A percentile compares a stretch with the other conserved stretches of the same genome.
phyloP scores from a whole-genome alignment of 768 basidiomycete genomes.

The Suillus hirtellus region DNA sequence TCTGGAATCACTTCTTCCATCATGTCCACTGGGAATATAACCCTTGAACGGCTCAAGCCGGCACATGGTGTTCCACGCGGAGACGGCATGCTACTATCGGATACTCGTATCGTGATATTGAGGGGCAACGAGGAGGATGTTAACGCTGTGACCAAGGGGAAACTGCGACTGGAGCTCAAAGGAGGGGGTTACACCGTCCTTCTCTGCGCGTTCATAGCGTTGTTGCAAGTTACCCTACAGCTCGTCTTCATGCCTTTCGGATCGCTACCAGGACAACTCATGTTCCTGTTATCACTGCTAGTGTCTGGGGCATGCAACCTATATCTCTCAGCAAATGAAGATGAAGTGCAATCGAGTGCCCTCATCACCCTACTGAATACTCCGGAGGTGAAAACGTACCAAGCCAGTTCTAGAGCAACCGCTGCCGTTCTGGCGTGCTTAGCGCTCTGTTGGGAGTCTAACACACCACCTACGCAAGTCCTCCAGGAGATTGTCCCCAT shows the following conservation, averaged over 20 bases:
- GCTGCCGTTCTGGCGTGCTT: conserved; percentile 5
- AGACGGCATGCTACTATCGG: conserved; percentile 29
- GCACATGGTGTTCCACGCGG: conserved; percentile 27
- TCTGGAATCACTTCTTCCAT: conserved; percentile 29
- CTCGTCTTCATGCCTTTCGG: conserved; percentile 35
- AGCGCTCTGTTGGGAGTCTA: conserved; percentile 6
- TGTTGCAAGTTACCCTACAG: conserved; percentile 29
- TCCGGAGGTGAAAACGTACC: conserved; percentile 5
- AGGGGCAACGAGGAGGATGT: conserved; percentile 30
- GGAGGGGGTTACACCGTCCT: conserved; percentile 2
- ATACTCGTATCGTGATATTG: conserved; percentile 25
- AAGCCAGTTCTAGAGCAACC: conserved; percentile 1
- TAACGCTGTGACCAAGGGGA: conserved; percentile 30
- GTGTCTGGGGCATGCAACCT: conserved; percentile 36
- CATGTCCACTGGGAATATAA: conserved; percentile 26
- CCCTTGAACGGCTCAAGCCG: conserved; percentile 25
- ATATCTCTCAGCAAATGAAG: conserved; percentile 20
- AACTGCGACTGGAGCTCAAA: conserved; percentile 25
- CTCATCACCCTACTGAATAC: conserved; percentile 3
- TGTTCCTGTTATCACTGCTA: conserved; percentile 34
- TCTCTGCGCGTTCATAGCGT: neutral
- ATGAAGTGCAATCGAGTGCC: conserved; percentile 4
- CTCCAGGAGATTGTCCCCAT: conserved; percentile 2
- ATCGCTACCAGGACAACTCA: conserved; percentile 33
- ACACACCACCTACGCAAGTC: neutral